phyloP scores from a whole-genome alignment of 805 yeast species.

The Teunomyces tritomae region DNA sequence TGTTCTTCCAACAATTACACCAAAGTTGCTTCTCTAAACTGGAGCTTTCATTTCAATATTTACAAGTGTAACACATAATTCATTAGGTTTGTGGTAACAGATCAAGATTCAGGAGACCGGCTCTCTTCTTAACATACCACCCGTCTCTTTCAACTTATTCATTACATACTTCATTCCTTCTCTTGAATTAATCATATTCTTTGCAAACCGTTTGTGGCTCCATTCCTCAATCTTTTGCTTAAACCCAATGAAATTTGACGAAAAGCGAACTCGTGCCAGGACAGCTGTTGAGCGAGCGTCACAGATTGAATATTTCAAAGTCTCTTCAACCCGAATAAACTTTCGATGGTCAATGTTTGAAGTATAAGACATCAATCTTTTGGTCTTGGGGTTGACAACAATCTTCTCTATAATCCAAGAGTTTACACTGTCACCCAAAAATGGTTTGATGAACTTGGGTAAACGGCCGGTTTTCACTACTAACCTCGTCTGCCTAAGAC shows the following conservation, averaged over 20 bases:
- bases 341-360: slow-evolving; percentile 81
- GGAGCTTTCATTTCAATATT: neutral
- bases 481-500: slow-evolving; percentile 67
- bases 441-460: slow-evolving; percentile 75
- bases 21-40: neutral
- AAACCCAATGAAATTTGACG: slow-evolving; percentile 66
- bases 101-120: neutral
- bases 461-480: slow-evolving; percentile 76
- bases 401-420: slow-evolving; percentile 82
- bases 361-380: slow-evolving; percentile 64
- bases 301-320: slow-evolving; percentile 50
- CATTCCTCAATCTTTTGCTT: slow-evolving; percentile 77
- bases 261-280: slow-evolving; percentile 59
- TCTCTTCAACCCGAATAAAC: slow-evolving; percentile 77
- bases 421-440: slow-evolving; percentile 63
- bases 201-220: slow-evolving; percentile 69
- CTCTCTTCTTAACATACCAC: slow-evolving; percentile 7
- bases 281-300: slow-evolving; percentile 43
- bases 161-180: slow-evolving; percentile 77
- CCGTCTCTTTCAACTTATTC: slow-evolving; percentile 50
- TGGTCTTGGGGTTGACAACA: slow-evolving; percentile 59
- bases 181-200: slow-evolving; percentile 63
- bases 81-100: neutral
- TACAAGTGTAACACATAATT: neutral
- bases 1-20: too few relatives aligned